phyloP scores from a whole-genome alignment of 371 early-diverging fungal genomes.

The Mortierella sp. region DNA sequence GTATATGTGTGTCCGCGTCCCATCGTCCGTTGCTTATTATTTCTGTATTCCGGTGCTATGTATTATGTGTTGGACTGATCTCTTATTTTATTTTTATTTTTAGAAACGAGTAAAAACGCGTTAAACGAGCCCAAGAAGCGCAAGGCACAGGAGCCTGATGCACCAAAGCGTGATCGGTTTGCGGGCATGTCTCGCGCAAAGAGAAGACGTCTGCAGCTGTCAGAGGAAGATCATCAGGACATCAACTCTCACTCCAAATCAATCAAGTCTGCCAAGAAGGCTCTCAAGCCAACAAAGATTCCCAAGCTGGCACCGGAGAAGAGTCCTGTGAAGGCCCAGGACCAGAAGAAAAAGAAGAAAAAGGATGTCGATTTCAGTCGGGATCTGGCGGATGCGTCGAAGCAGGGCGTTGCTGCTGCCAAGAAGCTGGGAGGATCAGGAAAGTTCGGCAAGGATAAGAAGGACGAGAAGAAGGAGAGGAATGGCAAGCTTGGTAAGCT shows the following conservation, averaged over 20 bases:
- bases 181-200: slow-evolving; percentile 77
- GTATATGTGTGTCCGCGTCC: neutral
- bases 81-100: neutral
- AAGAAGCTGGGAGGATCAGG: slow-evolving; percentile 34
- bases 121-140: slow-evolving; percentile 58
- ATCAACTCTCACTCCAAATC: slow-evolving; percentile 58
- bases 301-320: slow-evolving; percentile 44
- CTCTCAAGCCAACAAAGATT: slow-evolving; percentile 60
- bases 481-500: slow-evolving; percentile 44
- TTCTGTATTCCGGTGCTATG: too few relatives aligned
- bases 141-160: slow-evolving; percentile 48
- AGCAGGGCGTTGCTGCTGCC: slow-evolving; percentile 35
- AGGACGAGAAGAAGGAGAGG: slow-evolving; percentile 45
- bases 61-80: neutral
- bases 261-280: slow-evolving; percentile 69
- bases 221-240: slow-evolving; percentile 72
- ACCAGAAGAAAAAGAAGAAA: slow-evolving; percentile 52
- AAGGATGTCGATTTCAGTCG: slow-evolving; percentile 56
- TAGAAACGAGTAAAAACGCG: slow-evolving; percentile 51
- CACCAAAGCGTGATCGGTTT: slow-evolving; percentile 69
- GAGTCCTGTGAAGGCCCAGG: slow-evolving; percentile 32
- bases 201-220: slow-evolving; percentile 65
- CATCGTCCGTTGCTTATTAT: neutral
- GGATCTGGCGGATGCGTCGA: slow-evolving; percentile 54
- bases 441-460: slow-evolving; percentile 40